Evolutionary conservation across 768 basidiomycete species (phyloP), one percentile per base, ranked within the genome.

Genomic region (Termitomyces sp.): DNA sequence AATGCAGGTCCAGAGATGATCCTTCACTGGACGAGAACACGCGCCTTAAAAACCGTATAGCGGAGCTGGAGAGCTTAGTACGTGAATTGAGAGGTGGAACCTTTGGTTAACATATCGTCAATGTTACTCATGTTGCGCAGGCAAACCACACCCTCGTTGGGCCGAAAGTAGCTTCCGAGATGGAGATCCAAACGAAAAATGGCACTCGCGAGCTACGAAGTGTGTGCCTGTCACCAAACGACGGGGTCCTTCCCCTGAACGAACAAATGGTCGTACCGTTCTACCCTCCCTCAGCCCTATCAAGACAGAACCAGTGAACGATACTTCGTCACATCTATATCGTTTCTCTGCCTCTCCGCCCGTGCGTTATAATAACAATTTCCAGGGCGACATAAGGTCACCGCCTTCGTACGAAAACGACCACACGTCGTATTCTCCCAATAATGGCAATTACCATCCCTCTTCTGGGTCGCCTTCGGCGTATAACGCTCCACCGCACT

Each of bases 61-160:
- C 92, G 38, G 93, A 97, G 71, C 83, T 97, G 52, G 93, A 97
- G 71, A 90, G 88, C 63, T 81, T 95, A 32, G 92, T 96, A 35
- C 80, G 93, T 58, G 93, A 95, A 67, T 75, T 97, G 28, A 80
- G 92, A 67, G 89, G 88, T 88, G 70, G 51, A 67, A 19, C 44
- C 17, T 43, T 46, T 50, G 42, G 32, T 49, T 37, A 15, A 42
- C 54, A 62, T 58, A 59, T 21, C 47, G 44, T 11, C 24, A 34
- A 3, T 12, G n/a, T 42, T 26, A 45, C 53, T 61, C 32, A 61
- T 34, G 44, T 42, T 51, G 12, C 45, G 55, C 64, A 90, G 90
- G 89, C 60, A 91, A 92, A 68, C 90, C 90, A 11, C 90, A 92
- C 68, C 90, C 90, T 46, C 84, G 88, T 37, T 92, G 90, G 90